These are phyloP conservation scores for Hyphopichia fennica DNA, from an alignment of 1,139 yeast species.

Conservation along the genomic window DNA sequence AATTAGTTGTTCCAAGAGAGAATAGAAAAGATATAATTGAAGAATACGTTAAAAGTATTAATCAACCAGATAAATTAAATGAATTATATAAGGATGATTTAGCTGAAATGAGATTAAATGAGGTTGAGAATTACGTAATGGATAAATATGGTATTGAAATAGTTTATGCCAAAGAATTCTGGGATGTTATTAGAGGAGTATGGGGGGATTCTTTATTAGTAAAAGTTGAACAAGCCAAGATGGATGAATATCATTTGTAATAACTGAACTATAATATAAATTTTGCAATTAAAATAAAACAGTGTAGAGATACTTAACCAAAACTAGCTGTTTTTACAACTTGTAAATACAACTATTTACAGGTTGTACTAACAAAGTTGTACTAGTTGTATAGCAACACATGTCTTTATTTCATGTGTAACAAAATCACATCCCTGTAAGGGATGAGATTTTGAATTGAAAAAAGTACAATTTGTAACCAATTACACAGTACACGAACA, in stretches of 20 bases:
- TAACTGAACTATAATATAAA: neutral
- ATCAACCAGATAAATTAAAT: constrained; percentile 25
- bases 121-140: constrained; percentile 48
- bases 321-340: too few relatives aligned
- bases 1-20: constrained; percentile 67
- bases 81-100: constrained; percentile 41
- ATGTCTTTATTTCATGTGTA: too few relatives aligned
- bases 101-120: constrained; percentile 14
- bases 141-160: constrained; percentile 58
- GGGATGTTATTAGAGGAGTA: constrained; percentile 69
- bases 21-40: constrained; percentile 74
- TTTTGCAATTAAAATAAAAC: neutral
- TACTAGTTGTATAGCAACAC: too few relatives aligned
- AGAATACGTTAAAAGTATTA: constrained; percentile 41
- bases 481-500: too few relatives aligned
- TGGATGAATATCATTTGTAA: constrained; percentile 41
- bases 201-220: constrained; percentile 55
- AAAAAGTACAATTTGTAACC: too few relatives aligned
- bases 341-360: too few relatives aligned
- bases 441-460: too few relatives aligned
- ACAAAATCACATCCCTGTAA: too few relatives aligned
- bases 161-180: constrained; percentile 69
- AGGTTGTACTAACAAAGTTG: too few relatives aligned
- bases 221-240: constrained; percentile 28
- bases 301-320: too few relatives aligned